These are phyloP conservation scores for Prunus campanulata DNA, from an alignment of 306 rosid genomes.

Conservation along the genomic window DNA sequence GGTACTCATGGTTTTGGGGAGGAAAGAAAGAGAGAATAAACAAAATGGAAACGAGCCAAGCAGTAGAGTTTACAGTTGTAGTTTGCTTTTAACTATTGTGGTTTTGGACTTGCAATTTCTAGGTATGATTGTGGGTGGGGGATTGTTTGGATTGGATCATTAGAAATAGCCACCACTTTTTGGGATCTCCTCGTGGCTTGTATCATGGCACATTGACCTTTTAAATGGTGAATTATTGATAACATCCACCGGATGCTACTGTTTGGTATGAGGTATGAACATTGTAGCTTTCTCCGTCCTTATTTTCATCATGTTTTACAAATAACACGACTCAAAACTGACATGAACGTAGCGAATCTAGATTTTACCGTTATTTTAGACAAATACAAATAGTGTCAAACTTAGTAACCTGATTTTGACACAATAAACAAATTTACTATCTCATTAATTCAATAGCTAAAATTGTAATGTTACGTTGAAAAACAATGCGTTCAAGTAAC, in stretches of 20 bases:
- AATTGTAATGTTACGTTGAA: too few relatives aligned
- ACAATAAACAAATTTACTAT: too few relatives aligned
- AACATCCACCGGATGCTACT: not conserved
- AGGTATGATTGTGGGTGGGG: not conserved
- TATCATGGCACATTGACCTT: constrained; percentile 30
- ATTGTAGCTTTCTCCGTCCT: not conserved
- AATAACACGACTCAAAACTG: too few relatives aligned
- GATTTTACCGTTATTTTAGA: too few relatives aligned
- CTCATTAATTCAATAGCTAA: too few relatives aligned
- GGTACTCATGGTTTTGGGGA: not conserved
- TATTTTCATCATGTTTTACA: not conserved
- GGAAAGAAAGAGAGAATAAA: not conserved
- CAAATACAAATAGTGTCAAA: too few relatives aligned
- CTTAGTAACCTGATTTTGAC: too few relatives aligned
- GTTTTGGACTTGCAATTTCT: not conserved
- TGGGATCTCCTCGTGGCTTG: constrained; percentile 9
- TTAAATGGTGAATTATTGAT: not conserved
- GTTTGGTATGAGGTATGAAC: not conserved
- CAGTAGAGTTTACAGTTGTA: not conserved
- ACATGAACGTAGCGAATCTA: too few relatives aligned
- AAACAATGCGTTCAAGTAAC: not conserved
- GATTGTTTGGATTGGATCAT: constrained; percentile 3
- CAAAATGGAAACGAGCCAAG: not conserved
- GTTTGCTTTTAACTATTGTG: not conserved
- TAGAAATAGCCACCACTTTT: constrained; percentile 4